Base-by-base conservation (phyloP, 805 yeast species). In the Kodamaea jinghongensis region DNA sequence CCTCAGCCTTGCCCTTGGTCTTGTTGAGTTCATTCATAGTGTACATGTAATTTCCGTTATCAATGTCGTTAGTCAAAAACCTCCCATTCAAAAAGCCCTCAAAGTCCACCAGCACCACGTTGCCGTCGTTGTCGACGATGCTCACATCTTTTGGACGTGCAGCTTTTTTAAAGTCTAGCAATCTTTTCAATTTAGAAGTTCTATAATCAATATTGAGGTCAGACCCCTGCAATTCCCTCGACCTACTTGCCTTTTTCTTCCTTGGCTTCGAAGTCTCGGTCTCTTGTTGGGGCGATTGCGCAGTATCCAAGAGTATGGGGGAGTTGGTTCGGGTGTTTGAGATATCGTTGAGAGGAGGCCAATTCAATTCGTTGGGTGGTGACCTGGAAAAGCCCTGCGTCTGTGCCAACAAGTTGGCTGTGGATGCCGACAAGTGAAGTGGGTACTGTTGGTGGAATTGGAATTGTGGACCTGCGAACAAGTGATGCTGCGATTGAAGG, bases 1-100 rank as follows among this genome's bases (percentile, higher is more conserved):
- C 41, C 3, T 9, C 25, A 9, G 36, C 35, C 8, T 20, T 20
- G 23, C 23, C 23, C 23, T 20, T 20, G 11, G 27, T 31, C 27
- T 44, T 43, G 23, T 37, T 38, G 17, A 35, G 25, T 14, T 31
- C 39, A 13, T 31, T 30, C 15, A 25, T 30, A 17, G 38, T 30
- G 16, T 23, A 27, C 15, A 51, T 36, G 46, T 59, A 68, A 48
- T 65, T 64, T 38, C 52, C 58, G 45, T 67, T 67, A 42, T 69
- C 74, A 13, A 50, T 52, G 37, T 67, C 68, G 46, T 68, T 65
- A 4, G 73, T 65, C 32, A 67, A 48, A 37, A 71, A 67, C 36
- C 71, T 54, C 2, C 76, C 76, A 42, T 63, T 65, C 23, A 71
- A 54, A 40, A 69, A 70, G 4, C 73, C 74, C 28, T 48, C 50